Conservation (phyloP, 1,139 yeast genomes). For the Saccharomyces hybrid region DNA sequence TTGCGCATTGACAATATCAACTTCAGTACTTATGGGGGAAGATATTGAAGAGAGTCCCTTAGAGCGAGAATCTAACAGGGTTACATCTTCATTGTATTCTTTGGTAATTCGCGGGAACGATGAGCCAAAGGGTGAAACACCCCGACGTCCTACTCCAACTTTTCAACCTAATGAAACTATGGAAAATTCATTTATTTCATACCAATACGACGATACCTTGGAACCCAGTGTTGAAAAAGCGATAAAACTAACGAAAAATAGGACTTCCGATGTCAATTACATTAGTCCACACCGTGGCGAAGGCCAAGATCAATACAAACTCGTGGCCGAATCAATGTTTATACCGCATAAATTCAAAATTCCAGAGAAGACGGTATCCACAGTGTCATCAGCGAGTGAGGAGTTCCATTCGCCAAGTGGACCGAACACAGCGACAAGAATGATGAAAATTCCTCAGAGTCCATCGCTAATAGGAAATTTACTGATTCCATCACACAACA, state of each 20-base stretch:
- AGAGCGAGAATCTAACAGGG: background rate
- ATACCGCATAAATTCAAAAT: slow-evolving; percentile 10
- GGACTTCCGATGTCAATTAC: slow-evolving; percentile 2
- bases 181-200: background rate
- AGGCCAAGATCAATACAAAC: background rate
- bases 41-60: background rate
- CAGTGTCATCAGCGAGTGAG: slow-evolving; percentile 1
- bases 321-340: slow-evolving; percentile 2
- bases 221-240: slow-evolving; percentile 22
- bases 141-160: background rate
- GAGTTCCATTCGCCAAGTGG: background rate
- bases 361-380: slow-evolving; percentile 10
- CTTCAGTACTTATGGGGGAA: background rate
- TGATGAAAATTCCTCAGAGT: slow-evolving; percentile 2
- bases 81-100: background rate
- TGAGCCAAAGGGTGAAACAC: background rate
- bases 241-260: slow-evolving; percentile 10
- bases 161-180: background rate
- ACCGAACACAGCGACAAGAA: background rate
- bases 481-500: slow-evolving; percentile 5
- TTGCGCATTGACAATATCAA: slow-evolving; percentile 1
- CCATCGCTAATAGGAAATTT: slow-evolving; percentile 14
- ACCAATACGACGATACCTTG: slow-evolving; percentile 9
- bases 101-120: slow-evolving; percentile 1
- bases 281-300: background rate